Conservation (phyloP, 179 eudicot species). For the Amaranthus tricolor region DNA sequence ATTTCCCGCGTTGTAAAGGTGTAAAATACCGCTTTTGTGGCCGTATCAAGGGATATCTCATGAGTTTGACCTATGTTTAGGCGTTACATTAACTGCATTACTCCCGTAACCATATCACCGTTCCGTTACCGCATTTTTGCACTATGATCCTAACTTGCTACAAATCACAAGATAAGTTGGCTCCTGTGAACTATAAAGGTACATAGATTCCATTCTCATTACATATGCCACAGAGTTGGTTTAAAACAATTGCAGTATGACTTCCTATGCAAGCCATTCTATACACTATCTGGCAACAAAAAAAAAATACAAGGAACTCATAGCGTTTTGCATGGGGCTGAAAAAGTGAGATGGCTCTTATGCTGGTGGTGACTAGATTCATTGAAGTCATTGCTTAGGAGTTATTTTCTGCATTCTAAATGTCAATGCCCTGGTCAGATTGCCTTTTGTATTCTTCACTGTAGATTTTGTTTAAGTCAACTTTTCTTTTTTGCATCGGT, state of each 20-base stretch:
- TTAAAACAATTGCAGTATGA: neutral
- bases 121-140: too few relatives aligned
- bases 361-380: constrained; percentile 4
- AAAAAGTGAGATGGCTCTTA: neutral
- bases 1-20: too few relatives aligned
- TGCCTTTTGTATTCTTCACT: neutral
- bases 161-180: too few relatives aligned
- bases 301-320: neutral
- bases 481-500: neutral
- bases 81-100: too few relatives aligned
- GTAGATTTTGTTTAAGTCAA: neutral
- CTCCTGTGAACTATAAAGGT: too few relatives aligned
- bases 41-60: too few relatives aligned
- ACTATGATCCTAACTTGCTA: too few relatives aligned
- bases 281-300: neutral
- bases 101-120: too few relatives aligned
- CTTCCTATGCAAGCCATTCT: neutral
- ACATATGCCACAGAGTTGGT: neutral
- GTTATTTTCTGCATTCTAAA: neutral
- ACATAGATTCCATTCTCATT: neutral
- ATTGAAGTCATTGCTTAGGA: neutral
- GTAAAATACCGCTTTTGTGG: too few relatives aligned
- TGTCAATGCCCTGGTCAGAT: neutral
- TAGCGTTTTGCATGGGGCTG: neutral
- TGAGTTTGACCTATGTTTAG: too few relatives aligned